Evolutionary conservation across 139 green algal genomes (phyloP).

Genomic region (Yamagishiella unicocca): DNA sequence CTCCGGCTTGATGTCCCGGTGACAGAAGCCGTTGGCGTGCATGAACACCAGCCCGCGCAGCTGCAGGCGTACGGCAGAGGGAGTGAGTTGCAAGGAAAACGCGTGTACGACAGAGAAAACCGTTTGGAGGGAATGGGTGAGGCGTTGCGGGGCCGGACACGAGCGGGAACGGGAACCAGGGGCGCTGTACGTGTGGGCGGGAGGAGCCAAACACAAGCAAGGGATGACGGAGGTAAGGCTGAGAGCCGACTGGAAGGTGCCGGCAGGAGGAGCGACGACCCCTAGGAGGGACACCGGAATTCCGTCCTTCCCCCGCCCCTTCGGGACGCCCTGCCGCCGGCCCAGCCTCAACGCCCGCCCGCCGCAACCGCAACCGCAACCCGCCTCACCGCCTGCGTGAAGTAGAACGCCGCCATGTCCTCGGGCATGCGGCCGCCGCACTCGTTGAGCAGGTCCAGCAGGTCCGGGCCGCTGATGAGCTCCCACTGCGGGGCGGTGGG

Average conservation of each 20-base stretch:
- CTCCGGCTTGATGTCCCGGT: slow-evolving; percentile 90
- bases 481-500: slow-evolving; percentile 75
- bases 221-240: neutral
- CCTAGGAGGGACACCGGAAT: too few species aligned
- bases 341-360: too few species aligned
- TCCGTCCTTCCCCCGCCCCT: too few species aligned
- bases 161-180: too few species aligned
- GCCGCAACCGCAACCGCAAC: neutral
- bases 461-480: slow-evolving; percentile 83
- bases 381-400: slow-evolving; percentile 53
- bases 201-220: neutral
- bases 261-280: too few species aligned
- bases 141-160: too few species aligned
- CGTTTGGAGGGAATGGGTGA: too few species aligned
- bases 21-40: slow-evolving; percentile 82
- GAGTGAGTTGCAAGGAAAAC: too few species aligned
- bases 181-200: neutral
- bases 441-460: slow-evolving; percentile 90
- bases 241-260: too few species aligned
- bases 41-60: slow-evolving; percentile 64
- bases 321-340: too few species aligned
- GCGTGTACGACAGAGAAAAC: too few species aligned
- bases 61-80: too few species aligned
- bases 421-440: slow-evolving; percentile 72
- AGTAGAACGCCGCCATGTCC: slow-evolving; percentile 75